Base-by-base conservation (phyloP, 257 asterid genomes). In the Nyctanthes arbortristis region DNA sequence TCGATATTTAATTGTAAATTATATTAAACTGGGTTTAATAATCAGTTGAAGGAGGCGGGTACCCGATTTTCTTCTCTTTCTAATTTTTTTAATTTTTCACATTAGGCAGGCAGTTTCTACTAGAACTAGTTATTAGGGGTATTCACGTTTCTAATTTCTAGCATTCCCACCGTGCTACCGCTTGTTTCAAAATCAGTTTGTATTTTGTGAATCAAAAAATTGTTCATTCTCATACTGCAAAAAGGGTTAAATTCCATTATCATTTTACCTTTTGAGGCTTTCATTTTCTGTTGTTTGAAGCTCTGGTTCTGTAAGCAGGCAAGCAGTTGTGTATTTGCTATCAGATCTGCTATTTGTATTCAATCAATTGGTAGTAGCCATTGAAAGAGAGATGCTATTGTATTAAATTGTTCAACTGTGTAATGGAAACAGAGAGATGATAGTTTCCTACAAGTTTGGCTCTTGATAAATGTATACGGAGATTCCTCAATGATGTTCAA, bases 111-210 rank as follows among this genome's bases (percentile, higher is more conserved):
- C 66, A 68, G 60, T 76, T 52, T 79, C 64, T n/a, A n/a, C n/a
- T n/a, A 71, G 74, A 65, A 71, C 66, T 72, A 63, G 73, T 70
- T 58, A n/a, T n/a, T n/a, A n/a, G 72, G 82, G 64, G 63, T 71
- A 77, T 81, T 81, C 25, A 24, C 74, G 64, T 75, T 81, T n/a
- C n/a, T n/a, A n/a, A 68, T n/a, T 79, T 66, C 77, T 60, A 43
- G 65, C 65, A 31, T 55, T 69, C 65, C 77, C 24, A 49, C 60
- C 11, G 63, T 40, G 35, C 22, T 16, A 68, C 64, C 16, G 56
- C 31, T 66, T 24, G 66, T 24, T 20, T 52, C 59, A 60, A n/a
- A 49, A 35, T 72, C 64, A 64, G 66, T 72, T 45, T 77, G 75
- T 69, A 68, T 66, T 40, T 32, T 47, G 56, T 47, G 13, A 49